Conservation (phyloP, 129 eudicot species). For the Solidago caesia region DNA sequence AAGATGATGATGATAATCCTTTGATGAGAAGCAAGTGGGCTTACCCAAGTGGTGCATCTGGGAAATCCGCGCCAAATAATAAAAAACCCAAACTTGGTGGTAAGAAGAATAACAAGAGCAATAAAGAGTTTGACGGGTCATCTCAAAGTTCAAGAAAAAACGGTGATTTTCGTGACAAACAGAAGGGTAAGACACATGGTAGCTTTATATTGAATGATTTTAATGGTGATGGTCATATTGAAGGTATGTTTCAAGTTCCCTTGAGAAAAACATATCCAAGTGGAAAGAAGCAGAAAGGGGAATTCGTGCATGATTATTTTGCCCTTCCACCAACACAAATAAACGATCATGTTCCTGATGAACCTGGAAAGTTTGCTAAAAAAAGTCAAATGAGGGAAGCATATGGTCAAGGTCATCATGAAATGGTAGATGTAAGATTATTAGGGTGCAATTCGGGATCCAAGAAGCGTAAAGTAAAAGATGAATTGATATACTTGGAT, state of each 20-base stretch:
- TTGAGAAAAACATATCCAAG: slow-evolving; percentile 32
- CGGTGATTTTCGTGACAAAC: slow-evolving; percentile 42
- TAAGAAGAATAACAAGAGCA: slow-evolving; percentile 42
- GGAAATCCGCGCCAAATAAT: slow-evolving; percentile 37
- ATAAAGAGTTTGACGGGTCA: slow-evolving; percentile 39
- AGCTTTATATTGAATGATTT: slow-evolving; percentile 29
- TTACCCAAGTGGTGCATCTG: slow-evolving; percentile 46
- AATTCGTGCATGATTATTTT: slow-evolving; percentile 39
- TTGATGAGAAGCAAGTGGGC: slow-evolving; percentile 96
- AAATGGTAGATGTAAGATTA: slow-evolving; percentile 46
- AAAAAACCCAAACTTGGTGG: slow-evolving; percentile 45
- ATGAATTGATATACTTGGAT: slow-evolving; percentile 45
- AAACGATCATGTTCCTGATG: slow-evolving; percentile 37
- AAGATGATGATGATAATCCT: slow-evolving; percentile 72
- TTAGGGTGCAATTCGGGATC: slow-evolving; percentile 48
- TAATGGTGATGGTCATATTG: slow-evolving; percentile 34
- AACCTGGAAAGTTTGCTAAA: slow-evolving; percentile 41
- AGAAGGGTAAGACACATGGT: slow-evolving; percentile 57
- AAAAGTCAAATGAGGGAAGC: slow-evolving; percentile 51
- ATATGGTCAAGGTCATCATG: slow-evolving; percentile 38
- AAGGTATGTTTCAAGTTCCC: slow-evolving; percentile 37
- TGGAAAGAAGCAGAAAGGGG: slow-evolving; percentile 62
- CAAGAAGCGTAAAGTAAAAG: slow-evolving; percentile 65
- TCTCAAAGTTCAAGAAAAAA: slow-evolving; percentile 38
- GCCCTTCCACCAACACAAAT: slow-evolving; percentile 40